These are phyloP conservation scores for Celoporthe dispersa DNA, from an alignment of 2,329 filamentous ascomycete genomes.

Conservation along the genomic window DNA sequence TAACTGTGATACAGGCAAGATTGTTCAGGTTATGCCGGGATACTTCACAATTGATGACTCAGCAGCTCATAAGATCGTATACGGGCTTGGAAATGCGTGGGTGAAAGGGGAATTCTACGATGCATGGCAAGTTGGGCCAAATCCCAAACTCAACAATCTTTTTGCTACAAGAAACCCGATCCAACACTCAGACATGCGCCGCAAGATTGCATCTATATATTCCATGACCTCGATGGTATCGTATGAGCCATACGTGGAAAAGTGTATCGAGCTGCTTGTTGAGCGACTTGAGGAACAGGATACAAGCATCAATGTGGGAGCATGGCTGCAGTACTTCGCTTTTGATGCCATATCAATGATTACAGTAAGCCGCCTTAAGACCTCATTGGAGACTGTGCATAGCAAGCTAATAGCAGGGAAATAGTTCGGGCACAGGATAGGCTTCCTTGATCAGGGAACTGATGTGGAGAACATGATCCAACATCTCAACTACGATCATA, in stretches of 20 bases:
- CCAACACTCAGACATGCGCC: constrained; percentile 43
- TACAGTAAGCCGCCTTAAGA: constrained; percentile 34
- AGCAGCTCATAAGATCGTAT: constrained; percentile 12
- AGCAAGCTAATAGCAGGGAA: constrained; percentile 55
- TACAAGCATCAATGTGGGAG: constrained; percentile 42
- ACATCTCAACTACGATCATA: neutral
- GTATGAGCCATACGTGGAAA: constrained; percentile 54
- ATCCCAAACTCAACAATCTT: constrained; percentile 29
- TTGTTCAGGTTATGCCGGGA: constrained; percentile 19
- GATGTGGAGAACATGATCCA: constrained; percentile 55
- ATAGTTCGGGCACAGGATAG: constrained; percentile 46
- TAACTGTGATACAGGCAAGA: constrained; percentile 9
- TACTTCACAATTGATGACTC: constrained; percentile 22
- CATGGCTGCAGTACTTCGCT: constrained; percentile 52
- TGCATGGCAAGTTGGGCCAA: neutral
- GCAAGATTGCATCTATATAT: constrained; percentile 49
- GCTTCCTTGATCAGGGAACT: constrained; percentile 50
- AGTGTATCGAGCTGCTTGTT: constrained; percentile 49
- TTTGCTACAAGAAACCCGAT: constrained; percentile 42
- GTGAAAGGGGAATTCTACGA: constrained; percentile 16
- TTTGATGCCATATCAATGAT: constrained; percentile 58
- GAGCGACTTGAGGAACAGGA: constrained; percentile 35
- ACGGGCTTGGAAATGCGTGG: constrained; percentile 15
- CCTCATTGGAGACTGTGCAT: neutral
- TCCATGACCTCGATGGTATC: constrained; percentile 52